Conservation (phyloP, 2,329 filamentous ascomycete species). For the Aureobasidium melanogenum region DNA sequence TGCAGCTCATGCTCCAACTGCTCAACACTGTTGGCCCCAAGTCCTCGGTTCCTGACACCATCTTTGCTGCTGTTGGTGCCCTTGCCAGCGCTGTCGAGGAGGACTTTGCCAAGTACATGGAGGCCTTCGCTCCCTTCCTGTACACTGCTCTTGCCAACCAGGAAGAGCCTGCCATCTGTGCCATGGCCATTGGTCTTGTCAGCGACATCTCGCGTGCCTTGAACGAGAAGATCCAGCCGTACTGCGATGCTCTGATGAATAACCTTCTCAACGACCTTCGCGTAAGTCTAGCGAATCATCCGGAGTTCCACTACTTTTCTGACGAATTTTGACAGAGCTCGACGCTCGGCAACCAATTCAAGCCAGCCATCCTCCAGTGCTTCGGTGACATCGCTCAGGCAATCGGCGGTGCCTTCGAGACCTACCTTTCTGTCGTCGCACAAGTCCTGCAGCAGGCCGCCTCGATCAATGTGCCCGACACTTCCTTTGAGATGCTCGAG, state of each 20-base stretch:
- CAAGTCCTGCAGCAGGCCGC: conserved; percentile 91
- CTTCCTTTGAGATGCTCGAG: conserved; percentile 87
- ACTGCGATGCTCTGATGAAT: conserved; percentile 98
- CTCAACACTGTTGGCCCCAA: conserved; percentile 69
- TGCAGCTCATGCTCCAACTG: conserved; percentile 77
- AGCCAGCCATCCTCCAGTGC: conserved; percentile 94
- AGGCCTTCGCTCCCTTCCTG: conserved; percentile 82
- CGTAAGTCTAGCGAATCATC: conserved; percentile 40
- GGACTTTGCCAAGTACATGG: conserved; percentile 96
- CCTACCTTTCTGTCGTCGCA: conserved; percentile 84
- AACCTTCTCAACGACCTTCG: conserved; percentile 85
- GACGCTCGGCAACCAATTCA: conserved; percentile 88
- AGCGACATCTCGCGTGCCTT: conserved; percentile 92
- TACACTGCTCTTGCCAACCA: conserved; percentile 93
- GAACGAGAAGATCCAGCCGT: conserved; percentile 83
- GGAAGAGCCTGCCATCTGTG: conserved; percentile 86
- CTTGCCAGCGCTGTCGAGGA: conserved; percentile 85
- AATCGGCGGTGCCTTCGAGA: conserved; percentile 85
- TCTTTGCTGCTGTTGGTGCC: conserved; percentile 88
- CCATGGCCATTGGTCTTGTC: conserved; percentile 94
- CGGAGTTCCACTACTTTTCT: conserved; percentile 14
- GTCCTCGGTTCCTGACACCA: conserved; percentile 87
- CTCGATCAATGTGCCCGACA: conserved; percentile 62
- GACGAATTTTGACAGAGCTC: conserved; percentile 50
- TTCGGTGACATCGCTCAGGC: conserved; percentile 97